These are phyloP conservation scores for Schwanniomyces etchellsii DNA, from an alignment of 1,139 yeast genomes.

Conservation along the genomic window DNA sequence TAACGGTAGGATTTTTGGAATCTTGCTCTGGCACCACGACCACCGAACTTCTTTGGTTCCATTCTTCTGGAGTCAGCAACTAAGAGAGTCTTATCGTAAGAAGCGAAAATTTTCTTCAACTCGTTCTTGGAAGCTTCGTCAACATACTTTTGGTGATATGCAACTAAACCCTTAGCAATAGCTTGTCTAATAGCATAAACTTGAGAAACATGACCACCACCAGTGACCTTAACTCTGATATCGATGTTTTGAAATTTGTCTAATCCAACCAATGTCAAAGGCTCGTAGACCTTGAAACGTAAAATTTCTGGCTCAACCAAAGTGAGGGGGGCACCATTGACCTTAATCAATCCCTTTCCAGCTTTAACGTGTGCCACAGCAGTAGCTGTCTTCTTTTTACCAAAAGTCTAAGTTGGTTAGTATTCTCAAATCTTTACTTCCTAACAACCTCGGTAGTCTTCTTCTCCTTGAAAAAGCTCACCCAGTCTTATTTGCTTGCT, in stretches of 20 bases:
- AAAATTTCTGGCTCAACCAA: slow-evolving; percentile 98
- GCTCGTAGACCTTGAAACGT: slow-evolving; percentile 99
- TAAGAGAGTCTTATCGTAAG: slow-evolving; percentile 99
- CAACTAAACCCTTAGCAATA: slow-evolving; percentile 98
- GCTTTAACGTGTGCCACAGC: slow-evolving; percentile 99
- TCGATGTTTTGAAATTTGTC: slow-evolving; percentile 98
- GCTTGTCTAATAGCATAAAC: slow-evolving; percentile 99
- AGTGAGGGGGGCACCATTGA: slow-evolving; percentile 98
- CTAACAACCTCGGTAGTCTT: not conserved
- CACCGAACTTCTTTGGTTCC: slow-evolving; percentile 99
- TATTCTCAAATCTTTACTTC: slow-evolving; percentile 9
- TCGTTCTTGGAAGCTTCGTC: slow-evolving; percentile 99
- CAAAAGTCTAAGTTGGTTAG: slow-evolving; percentile 76
- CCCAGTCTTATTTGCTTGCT: not conserved
- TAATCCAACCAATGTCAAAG: slow-evolving; percentile 95
- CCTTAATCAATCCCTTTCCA: slow-evolving; percentile 99
- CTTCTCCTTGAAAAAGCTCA: not conserved
- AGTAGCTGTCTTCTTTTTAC: slow-evolving; percentile 99
- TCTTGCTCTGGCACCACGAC: slow-evolving; percentile 99
- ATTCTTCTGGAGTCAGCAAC: slow-evolving; percentile 99
- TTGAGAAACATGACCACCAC: slow-evolving; percentile 99
- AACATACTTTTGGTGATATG: slow-evolving; percentile 98
- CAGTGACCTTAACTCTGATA: slow-evolving; percentile 98
- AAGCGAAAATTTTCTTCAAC: slow-evolving; percentile 94
- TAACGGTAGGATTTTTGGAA: slow-evolving; percentile 99